These are phyloP conservation scores for Cicer cuneatum DNA, from an alignment of 306 rosid genomes.

Conservation along the genomic window DNA sequence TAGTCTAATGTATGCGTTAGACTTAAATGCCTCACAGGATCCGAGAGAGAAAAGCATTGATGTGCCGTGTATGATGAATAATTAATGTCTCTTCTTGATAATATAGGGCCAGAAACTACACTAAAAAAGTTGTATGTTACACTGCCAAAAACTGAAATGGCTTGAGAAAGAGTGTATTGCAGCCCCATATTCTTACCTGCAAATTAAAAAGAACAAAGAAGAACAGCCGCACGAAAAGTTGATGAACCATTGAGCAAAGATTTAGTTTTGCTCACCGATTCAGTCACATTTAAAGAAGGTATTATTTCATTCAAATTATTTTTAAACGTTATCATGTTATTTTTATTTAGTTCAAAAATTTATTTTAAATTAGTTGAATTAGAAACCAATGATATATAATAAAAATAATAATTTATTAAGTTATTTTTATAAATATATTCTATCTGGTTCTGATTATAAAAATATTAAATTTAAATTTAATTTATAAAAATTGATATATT, in stretches of 20 bases:
- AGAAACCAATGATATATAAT: too few relatives aligned
- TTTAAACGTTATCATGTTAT: too few relatives aligned
- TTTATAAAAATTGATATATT: too few relatives aligned
- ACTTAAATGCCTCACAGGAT: conserved; percentile 52
- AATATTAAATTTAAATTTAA: too few relatives aligned
- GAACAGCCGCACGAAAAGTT: conserved; percentile 20
- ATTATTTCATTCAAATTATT: too few relatives aligned
- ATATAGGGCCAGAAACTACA: conserved; percentile 58
- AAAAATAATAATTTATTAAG: too few relatives aligned
- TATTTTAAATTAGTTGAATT: too few relatives aligned
- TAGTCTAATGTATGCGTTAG: conserved; percentile 35
- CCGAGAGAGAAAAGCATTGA: conserved; percentile 38
- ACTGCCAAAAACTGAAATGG: conserved; percentile 45
- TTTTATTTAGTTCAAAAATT: too few relatives aligned
- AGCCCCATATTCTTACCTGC: conserved; percentile 41
- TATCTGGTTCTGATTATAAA: too few relatives aligned
- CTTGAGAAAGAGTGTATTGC: conserved; percentile 39
- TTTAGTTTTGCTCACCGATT: too few relatives aligned
- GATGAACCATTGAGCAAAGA: neutral
- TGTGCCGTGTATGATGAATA: conserved; percentile 30
- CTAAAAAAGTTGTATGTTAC: conserved; percentile 59
- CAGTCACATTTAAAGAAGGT: too few relatives aligned
- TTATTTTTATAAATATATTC: too few relatives aligned
- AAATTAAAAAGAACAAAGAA: neutral
- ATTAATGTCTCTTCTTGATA: conserved; percentile 36